Evolutionary conservation across 306 rosid genomes (phyloP).

Genomic region (Heteromeles arbutifolia): DNA sequence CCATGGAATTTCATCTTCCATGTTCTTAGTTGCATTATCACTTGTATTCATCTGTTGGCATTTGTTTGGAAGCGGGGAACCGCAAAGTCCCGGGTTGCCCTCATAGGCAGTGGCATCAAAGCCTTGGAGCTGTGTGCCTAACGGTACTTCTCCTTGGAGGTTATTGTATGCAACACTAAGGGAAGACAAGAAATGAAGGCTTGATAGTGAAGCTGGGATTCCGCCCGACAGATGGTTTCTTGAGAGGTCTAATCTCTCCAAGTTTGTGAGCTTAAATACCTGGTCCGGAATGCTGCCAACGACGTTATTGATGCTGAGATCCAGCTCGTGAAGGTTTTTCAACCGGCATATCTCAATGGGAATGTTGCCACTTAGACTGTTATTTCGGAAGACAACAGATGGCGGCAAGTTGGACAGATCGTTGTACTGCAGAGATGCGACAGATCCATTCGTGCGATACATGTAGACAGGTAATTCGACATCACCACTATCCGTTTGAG

Average conservation of each 20-base stretch:
- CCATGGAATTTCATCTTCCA: background rate
- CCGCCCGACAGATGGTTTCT: background rate
- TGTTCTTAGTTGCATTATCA: background rate
- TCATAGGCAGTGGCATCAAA: background rate
- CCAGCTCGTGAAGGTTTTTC: background rate
- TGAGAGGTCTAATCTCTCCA: background rate
- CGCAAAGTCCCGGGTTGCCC: background rate
- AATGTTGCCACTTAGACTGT: background rate
- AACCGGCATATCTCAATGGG: background rate
- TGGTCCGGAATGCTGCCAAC: background rate
- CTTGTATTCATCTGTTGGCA: background rate
- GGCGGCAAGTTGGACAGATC: background rate
- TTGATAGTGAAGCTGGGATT: background rate
- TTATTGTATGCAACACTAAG: background rate
- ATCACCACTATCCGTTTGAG: too few relatives aligned
- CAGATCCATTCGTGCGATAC: background rate
- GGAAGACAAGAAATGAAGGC: background rate
- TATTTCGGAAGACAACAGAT: background rate
- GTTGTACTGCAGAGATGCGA: background rate
- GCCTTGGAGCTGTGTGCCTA: background rate
- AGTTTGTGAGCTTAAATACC: background rate
- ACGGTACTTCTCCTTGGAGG: background rate
- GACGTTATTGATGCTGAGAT: background rate
- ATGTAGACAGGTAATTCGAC: background rate
- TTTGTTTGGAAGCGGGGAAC: background rate